phyloP scores from a whole-genome alignment of 1,284 basidiomycete species.

The Rhodotorula glutinis region DNA sequence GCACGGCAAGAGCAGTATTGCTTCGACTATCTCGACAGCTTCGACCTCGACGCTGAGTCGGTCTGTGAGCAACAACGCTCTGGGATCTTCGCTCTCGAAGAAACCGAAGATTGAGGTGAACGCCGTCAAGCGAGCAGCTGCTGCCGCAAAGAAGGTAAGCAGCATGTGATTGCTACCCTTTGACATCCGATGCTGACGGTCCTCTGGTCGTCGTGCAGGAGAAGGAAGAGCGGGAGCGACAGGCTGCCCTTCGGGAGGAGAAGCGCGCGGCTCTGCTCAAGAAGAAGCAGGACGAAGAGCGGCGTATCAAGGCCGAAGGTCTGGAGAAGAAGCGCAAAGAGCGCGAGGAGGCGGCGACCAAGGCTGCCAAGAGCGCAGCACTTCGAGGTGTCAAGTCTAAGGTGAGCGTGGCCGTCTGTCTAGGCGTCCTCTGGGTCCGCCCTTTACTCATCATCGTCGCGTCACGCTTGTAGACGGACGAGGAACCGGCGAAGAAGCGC shows the following conservation, averaged over 20 bases:
- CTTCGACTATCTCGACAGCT: conserved; percentile 21
- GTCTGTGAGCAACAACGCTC: conserved; percentile 12
- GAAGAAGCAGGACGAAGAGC: conserved; percentile 52
- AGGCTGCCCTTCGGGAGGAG: conserved; percentile 64
- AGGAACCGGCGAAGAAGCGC: conserved; percentile 50
- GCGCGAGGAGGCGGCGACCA: conserved; percentile 44
- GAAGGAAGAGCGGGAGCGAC: conserved; percentile 78
- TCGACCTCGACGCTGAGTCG: conserved; percentile 22
- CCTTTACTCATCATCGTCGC: no score
- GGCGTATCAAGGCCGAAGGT: conserved; percentile 35
- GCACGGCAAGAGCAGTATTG: conserved; percentile 23
- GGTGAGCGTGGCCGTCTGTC: conserved; percentile 11
- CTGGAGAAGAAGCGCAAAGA: conserved; percentile 49
- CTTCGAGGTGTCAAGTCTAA: conserved; percentile 15
- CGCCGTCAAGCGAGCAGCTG: conserved; percentile 74
- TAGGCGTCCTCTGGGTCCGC: no score
- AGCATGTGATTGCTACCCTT: not conserved
- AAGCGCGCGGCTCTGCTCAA: conserved; percentile 68
- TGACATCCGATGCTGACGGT: not conserved
- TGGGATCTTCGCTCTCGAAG: conserved; percentile 46
- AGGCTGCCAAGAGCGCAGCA: conserved; percentile 20
- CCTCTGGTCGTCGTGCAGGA: conserved; percentile 56
- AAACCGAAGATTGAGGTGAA: conserved; percentile 58
- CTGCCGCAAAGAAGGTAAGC: conserved; percentile 74
- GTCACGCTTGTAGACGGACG: conserved; percentile 44